Evolutionary conservation across 2,329 filamentous ascomycete species (phyloP).

Genomic region (Penicillium frequentans): DNA sequence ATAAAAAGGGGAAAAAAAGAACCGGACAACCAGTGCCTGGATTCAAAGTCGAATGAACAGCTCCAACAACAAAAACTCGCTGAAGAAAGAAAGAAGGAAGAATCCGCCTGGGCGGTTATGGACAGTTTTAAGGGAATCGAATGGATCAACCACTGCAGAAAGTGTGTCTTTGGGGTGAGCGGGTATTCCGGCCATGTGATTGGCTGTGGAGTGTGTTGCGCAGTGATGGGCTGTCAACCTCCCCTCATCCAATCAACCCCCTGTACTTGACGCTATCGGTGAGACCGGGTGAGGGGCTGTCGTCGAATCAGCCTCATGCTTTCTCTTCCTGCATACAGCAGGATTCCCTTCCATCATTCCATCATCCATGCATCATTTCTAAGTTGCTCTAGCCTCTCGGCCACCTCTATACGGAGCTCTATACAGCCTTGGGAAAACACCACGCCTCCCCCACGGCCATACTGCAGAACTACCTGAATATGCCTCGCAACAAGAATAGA

Average conservation of each 20-base stretch:
- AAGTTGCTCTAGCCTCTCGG: neutral
- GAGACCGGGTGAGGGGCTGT: conserved; percentile 3
- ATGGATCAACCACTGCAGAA: conserved; percentile 16
- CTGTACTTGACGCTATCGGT: conserved; percentile 19
- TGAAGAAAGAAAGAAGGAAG: conserved; percentile 55
- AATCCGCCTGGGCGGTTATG: conserved; percentile 24
- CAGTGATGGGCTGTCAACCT: conserved; percentile 6
- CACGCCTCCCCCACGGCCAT: neutral
- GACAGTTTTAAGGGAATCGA: conserved; percentile 23
- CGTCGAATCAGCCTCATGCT: conserved; percentile 1
- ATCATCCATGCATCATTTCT: neutral
- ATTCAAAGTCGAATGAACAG: conserved; percentile 47
- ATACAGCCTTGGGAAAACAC: neutral
- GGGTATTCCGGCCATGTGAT: conserved; percentile 6
- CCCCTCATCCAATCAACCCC: conserved; percentile 10
- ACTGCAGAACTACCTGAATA: neutral
- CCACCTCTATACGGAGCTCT: neutral
- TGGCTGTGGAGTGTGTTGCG: conserved; percentile 1
- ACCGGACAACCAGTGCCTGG: conserved; percentile 42
- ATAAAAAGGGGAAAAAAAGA: conserved; percentile 40
- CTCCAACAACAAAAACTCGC: conserved; percentile 57
- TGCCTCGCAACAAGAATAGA: neutral
- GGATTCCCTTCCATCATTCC: neutral
- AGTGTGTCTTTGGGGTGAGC: conserved; percentile 6
- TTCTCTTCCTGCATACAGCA: neutral